Base-by-base conservation (phyloP, 352 stramenopile species). In the Pythium biforme region DNA sequence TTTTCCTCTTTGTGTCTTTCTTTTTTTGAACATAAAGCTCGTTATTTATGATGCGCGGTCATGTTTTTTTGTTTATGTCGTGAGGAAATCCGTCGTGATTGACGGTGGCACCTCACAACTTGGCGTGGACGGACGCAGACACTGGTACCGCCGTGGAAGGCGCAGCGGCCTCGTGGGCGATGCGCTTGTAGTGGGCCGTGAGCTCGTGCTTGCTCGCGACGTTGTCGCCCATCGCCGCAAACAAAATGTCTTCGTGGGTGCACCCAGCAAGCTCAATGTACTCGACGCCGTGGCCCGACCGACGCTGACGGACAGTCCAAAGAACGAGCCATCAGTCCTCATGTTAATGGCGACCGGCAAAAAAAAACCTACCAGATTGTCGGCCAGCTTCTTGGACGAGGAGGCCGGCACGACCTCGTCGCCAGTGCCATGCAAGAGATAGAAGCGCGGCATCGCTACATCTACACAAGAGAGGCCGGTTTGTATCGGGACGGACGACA, bases 161-260 rank as follows among this genome's bases (percentile, higher is more conserved):
- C 22, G 52, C 14, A 17, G 12, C 2, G 29, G 46, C 55, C 4
- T 31, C 5, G 9, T 26, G 15, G 4, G 81, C 64, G 50, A 85
- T 86, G 25, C 55, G 74, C 43, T 74, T 75, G 45, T 83, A 59
- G 50, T 79, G 70, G 23, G 64, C 60, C 26, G 86, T 26, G 26
- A 85, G 64, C 26, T 77, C 66, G 10, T 58, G 45, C 23, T 76
- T 79, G 60, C 69, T 83, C 12, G 67, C 37, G 19, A 88, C 70
- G 37, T 70, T 70, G 60, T 90, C 78, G n/a, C 81, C 81, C 81
- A 90, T 88, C 27, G 73, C 63, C n/a, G 81, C 76, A 55, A 90
- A 86, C 27, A 88, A 64, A 41, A 90, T 79, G 55, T 84, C 73
- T 62, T 88, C 75, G 62, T 90, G 80, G 34, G 77, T 79, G 54